Percentiles rank a stretch among this genome's conserved stretches.
These are phyloP conservation scores for Xylariaceae sp. DNA, from an alignment of 2,329 filamentous ascomycete species.

Conservation along the genomic window DNA sequence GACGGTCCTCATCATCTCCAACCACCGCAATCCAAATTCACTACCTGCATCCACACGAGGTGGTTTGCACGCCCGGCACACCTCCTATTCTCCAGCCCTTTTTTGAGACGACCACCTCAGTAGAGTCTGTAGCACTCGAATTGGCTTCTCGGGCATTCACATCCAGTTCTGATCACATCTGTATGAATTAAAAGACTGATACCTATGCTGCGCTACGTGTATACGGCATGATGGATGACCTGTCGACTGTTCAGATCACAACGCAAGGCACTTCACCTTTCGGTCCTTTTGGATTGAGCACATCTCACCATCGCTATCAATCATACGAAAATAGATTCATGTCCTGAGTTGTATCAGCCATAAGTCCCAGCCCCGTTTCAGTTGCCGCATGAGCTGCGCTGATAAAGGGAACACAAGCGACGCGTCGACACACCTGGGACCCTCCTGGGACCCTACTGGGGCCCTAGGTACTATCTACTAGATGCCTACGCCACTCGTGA, in stretches of 20 bases:
- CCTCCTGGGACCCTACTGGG: no score
- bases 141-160: neutral
- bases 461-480: neutral
- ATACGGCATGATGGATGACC: neutral
- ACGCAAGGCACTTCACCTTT: neutral
- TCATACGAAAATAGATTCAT: neutral
- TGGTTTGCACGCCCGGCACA: neutral
- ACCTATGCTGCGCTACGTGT: neutral
- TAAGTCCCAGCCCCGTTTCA: neutral
- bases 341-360: neutral
- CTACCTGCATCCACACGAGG: no score
- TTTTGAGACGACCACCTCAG: neutral
- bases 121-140: neutral
- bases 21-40: no score
- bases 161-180: neutral
- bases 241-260: neutral
- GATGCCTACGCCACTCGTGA: slow-evolving; percentile 10
- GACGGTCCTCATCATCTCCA: no score
- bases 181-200: neutral
- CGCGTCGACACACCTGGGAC: slow-evolving; percentile 1
- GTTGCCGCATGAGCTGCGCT: slow-evolving; percentile 19
- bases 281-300: neutral
- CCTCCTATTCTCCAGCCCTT: neutral
- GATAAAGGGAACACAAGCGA: slow-evolving; percentile 20
- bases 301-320: neutral